Evolutionary conservation across 2,329 filamentous ascomycete genomes (phyloP), one percentile per base, ranked within the genome.

Genomic region (Chaetomium globosum): DNA sequence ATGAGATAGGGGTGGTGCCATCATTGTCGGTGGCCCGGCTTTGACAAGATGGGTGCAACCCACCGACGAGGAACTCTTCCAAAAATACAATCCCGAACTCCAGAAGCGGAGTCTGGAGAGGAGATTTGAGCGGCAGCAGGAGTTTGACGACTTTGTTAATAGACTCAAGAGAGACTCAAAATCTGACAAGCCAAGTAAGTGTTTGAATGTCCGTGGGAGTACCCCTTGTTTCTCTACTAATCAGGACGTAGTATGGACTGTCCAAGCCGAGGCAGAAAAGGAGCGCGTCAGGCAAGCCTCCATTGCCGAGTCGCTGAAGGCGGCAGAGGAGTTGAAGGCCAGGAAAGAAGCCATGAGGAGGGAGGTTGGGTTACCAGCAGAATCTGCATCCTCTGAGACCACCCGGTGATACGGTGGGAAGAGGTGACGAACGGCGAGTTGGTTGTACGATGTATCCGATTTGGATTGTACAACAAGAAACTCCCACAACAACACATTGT

Each of bases 71-170:
- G 93, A 98, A 80, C 84, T 99, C 51, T 93, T 96, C 82, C 83
- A 92, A 80, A 87, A 85, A 78, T 98, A 98, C 81, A 98, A 94
- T 77, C 94, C 94, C 0, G 95, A 98, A 39, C 85, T 99, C n/a
- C 91, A 95, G 75, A 91, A 91, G 77, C 87, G 90, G 74, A 93
- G 91, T 68, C 80, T 96, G n/a, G 93, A 93, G 77, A 86, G 88
- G 65, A 86, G 92, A 21, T 83, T 89, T 65, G 87, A 90, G 75
- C 85, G 86, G 66, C 87, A 95, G 74, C 85, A 93, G 77, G 93
- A 97, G 65, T 97, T 97, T 72, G 91, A 97, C 74, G 85, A 93
- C 63, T 98, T 97, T 74, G 90, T 97, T 31, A 84, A 75, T 57
- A 87, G 89, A 72, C 78, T 99, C 75, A 97, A 96, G 82, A 87